A percentile compares a stretch with the other conserved stretches of the same genome.
These are phyloP conservation scores for Malania oleifera DNA, from an alignment of 164 flowering plant species.

Conservation along the genomic window DNA sequence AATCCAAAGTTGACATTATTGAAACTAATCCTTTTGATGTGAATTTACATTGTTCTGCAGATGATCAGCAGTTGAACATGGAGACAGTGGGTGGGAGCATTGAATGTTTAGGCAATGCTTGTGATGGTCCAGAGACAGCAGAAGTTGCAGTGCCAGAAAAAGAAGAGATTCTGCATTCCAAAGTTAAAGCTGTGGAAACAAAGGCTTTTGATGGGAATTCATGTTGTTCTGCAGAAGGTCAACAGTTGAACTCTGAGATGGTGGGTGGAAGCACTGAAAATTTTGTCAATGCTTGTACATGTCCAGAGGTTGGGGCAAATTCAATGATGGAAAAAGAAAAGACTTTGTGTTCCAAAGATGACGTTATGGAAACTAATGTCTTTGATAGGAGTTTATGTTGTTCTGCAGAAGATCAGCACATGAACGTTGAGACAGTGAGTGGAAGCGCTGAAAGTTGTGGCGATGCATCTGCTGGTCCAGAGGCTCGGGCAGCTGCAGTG, in stretches of 20 bases:
- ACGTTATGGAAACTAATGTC: neutral
- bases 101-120: neutral
- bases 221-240: too few species aligned
- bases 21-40: neutral
- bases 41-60: neutral
- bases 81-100: neutral
- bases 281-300: neutral
- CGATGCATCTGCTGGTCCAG: neutral
- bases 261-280: neutral
- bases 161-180: neutral
- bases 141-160: neutral
- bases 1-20: slow-evolving; percentile 8
- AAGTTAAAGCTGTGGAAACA: neutral
- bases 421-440: neutral
- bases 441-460: neutral
- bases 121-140: neutral
- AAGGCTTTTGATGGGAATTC: neutral
- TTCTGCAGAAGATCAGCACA: neutral
- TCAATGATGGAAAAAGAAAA: too few species aligned
- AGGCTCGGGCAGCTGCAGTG: neutral
- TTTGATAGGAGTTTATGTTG: neutral
- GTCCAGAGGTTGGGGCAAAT: too few species aligned
- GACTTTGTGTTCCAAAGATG: neutral
- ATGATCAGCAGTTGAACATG: neutral
- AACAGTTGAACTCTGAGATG: neutral